These are phyloP conservation scores for Rhizopus sp. DNA, from an alignment of 371 early-diverging fungal species.

Conservation along the genomic window DNA sequence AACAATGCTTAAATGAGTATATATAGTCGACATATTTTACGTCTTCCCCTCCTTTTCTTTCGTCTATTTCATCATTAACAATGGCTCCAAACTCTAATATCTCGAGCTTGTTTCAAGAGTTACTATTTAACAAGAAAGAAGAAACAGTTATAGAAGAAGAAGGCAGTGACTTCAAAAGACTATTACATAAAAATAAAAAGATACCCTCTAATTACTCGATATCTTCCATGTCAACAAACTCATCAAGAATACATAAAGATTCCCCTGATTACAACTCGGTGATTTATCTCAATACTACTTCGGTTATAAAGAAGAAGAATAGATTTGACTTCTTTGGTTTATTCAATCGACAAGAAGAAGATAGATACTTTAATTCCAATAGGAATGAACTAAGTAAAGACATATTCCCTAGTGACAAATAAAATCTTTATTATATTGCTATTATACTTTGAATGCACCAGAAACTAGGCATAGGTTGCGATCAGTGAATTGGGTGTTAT, in stretches of 20 bases:
- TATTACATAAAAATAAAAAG: slow-evolving; percentile 28
- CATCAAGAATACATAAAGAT: slow-evolving; percentile 9
- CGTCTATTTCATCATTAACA: background rate
- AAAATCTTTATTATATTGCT: background rate
- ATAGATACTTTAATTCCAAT: slow-evolving; percentile 40
- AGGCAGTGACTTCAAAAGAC: slow-evolving; percentile 34
- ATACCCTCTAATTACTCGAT: background rate
- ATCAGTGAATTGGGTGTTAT: slow-evolving; percentile 86
- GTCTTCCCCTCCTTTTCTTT: slow-evolving; percentile 2
- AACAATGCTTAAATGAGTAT: too few species aligned
- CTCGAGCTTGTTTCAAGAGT: slow-evolving; percentile 18
- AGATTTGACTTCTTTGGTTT: slow-evolving; percentile 2
- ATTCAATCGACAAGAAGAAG: slow-evolving; percentile 30
- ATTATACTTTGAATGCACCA: slow-evolving; percentile 55
- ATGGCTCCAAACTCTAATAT: slow-evolving; percentile 13
- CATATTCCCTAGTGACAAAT: slow-evolving; percentile 35
- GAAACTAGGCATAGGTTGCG: slow-evolving; percentile 82
- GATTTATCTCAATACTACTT: slow-evolving; percentile 10
- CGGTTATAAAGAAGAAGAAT: background rate
- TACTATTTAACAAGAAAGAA: slow-evolving; percentile 5
- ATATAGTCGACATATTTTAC: too few species aligned
- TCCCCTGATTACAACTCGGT: slow-evolving; percentile 27
- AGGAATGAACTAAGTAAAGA: slow-evolving; percentile 42
- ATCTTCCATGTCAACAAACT: slow-evolving; percentile 5
- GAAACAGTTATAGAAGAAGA: slow-evolving; percentile 1